Conservation (phyloP, 768 basidiomycete genomes). For the Mrakia gelida region DNA sequence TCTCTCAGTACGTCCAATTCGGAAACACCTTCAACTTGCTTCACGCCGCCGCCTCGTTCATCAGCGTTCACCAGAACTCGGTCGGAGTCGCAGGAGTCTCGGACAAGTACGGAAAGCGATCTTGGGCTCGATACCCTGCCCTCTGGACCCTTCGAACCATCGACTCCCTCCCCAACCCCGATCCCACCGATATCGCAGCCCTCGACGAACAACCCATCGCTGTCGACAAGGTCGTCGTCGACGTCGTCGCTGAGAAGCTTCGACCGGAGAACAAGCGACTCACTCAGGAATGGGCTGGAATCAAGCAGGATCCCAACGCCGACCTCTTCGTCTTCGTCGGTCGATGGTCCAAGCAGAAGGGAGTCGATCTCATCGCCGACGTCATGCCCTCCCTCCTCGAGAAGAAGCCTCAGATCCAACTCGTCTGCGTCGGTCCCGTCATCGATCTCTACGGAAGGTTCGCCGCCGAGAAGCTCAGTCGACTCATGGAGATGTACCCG, state of each 20-base stretch:
- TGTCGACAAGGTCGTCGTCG: conserved; percentile 69
- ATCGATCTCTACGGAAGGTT: conserved; percentile 94
- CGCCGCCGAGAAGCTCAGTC: conserved; percentile 85
- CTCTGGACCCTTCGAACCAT: conserved; percentile 94
- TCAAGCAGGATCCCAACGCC: conserved; percentile 82
- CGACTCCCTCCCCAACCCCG: conserved; percentile 77
- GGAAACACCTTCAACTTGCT: conserved; percentile 96
- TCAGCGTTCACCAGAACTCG: conserved; percentile 87
- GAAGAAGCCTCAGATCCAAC: conserved; percentile 76
- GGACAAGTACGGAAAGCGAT: conserved; percentile 95
- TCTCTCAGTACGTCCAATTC: conserved; percentile 73
- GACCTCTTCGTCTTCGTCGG: conserved; percentile 95
- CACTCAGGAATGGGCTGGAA: conserved; percentile 91
- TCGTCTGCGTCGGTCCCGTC: conserved; percentile 87
- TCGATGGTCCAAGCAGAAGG: conserved; percentile 97
- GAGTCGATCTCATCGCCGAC: conserved; percentile 92
- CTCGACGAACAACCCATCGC: conserved; percentile 72
- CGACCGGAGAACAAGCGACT: conserved; percentile 86
- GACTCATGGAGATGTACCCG: conserved; percentile 91
- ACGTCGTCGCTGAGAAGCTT: conserved; percentile 72
- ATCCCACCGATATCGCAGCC: conserved; percentile 90
- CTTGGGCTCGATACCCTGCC: conserved; percentile 93
- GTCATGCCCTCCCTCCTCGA: conserved; percentile 87
- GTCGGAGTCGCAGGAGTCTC: conserved; percentile 94
- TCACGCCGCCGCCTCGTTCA: conserved; percentile 87